Evolutionary conservation across 345 rosid species (phyloP), one percentile per base, ranked within the genome.

Genomic region (Alliaria petiolata): DNA sequence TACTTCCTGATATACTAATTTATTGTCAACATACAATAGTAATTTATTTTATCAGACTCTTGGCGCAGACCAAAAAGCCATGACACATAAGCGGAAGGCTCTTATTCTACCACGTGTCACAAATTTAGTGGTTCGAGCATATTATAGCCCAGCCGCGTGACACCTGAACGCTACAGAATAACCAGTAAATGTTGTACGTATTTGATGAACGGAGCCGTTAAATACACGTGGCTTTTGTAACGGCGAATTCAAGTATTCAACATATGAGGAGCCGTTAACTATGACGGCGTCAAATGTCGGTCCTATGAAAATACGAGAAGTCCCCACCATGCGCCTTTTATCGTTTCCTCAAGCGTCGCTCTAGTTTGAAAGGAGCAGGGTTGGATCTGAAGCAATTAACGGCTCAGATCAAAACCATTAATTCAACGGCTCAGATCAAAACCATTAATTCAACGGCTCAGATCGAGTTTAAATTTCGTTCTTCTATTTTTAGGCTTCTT

Each of bases 361-460:
- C 55, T 13, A 50, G 10, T 60, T 61, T 14, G 26, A 51, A 44
- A 4, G 33, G 7, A 38, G 56, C 56, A 71, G 62, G 50, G 52
- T 43, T 43, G 39, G 39, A 38, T 38, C 9, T 8, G 45, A 14
- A 40, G 46, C 45, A 64, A 50, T 25, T 28, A 61, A 68, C 79
- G 69, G 43, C 1, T 61, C 30, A 60, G 69, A 75, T 75, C 34
- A 61, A 67, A 66, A 30, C 0, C 0, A 9, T 19, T 0, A 12
- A 6, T 44, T 75, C 52, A 45, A 62, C 79, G 79, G 79, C 20
- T 47, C 16, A 31, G 69, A 75, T 75, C 34, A 61, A 67, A 66
- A 30, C 0, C 0, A 9, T 19, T 0, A 12, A 6, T 44, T 75
- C 52, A 45, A 62, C 79, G 79, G 79, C 20, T 47, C 16, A 31